Evolutionary conservation across 371 early-diverging fungal species (phyloP).

Genomic region (Synchytrium microbalum): DNA sequence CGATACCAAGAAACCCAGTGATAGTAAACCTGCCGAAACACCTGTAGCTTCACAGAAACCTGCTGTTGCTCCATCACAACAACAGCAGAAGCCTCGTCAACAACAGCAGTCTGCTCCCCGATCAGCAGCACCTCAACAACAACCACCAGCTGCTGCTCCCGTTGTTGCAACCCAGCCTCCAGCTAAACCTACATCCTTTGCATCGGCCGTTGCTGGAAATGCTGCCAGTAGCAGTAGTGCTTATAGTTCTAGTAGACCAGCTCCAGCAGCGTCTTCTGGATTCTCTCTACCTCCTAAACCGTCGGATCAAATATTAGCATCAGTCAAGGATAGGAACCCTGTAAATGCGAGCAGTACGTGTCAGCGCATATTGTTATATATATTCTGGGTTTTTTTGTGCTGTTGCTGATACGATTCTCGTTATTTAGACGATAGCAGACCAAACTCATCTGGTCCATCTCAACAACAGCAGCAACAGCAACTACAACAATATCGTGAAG

Average conservation of each 20-base stretch:
- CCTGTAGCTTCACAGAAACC: too few relatives aligned
- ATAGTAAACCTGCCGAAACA: background rate
- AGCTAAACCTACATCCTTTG: background rate
- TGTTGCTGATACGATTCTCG: background rate
- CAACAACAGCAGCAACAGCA: background rate
- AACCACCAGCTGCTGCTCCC: too few relatives aligned
- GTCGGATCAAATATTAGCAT: background rate
- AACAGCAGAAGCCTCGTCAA: background rate
- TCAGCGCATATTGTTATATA: background rate
- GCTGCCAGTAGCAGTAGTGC: background rate
- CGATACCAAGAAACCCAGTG: background rate
- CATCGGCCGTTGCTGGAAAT: background rate
- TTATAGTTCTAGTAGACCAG: background rate
- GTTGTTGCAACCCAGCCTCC: too few relatives aligned
- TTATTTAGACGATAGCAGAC: background rate
- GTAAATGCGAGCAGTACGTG: background rate
- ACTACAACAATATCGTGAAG: constrained; percentile 13
- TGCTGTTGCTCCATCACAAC: background rate
- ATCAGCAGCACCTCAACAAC: too few relatives aligned
- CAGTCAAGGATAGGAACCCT: background rate
- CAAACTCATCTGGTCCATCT: background rate
- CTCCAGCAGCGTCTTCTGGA: background rate
- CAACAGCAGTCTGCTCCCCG: background rate
- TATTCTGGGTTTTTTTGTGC: background rate
- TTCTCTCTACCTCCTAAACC: background rate